Base-by-base conservation (phyloP, 2,329 filamentous ascomycete species). In the Microdochium paspali region DNA sequence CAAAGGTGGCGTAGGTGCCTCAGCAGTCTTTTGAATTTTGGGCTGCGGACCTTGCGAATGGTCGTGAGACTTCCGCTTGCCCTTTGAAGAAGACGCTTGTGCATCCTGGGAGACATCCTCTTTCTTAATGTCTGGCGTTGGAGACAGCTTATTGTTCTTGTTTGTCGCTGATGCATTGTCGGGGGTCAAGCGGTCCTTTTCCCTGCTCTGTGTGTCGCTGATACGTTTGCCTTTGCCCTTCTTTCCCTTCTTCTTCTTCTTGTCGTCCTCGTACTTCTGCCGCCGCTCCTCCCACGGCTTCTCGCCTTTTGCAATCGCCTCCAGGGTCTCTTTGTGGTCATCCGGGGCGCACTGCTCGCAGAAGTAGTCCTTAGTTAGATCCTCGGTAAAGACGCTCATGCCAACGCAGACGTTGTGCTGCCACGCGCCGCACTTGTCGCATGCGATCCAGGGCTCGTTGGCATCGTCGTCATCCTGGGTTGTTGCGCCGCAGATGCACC, bases 361-460 rank as follows among this genome's bases (percentile, higher is more conserved):
- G 67, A 85, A 94, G 70, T 98, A 98, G 65, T 87, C 77, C 51
- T 86, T 86, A 25, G 87, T 85, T 47, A 88, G 76, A 58, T 90
- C 81, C 50, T 90, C 86, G 26, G 84, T 80, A 56, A 87, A 89
- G 44, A 84, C 81, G 58, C 77, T 82, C 62, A 96, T 80, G 46
- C 88, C 89, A 73, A 98, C 88, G 63, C 93, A 98, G 53, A 94
- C 84, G 60, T 96, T 96, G 67, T 98, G 93, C 67, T 98, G 93
- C 93, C 93, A 98, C 39, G 85, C 91, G 44, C 81, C 82, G 66
- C 93, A 98, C 44, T 79, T 80, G 66, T 98, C 93, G 71, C 93
- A 98, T 51, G 87, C 89, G 59, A 98, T 95, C 90, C 95, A 97
- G 46, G 90, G 84, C 57, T 93, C 85, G 54, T 86, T 87, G 13